Conservation (phyloP, 306 rosid genomes). For the Malus sieversii region DNA sequence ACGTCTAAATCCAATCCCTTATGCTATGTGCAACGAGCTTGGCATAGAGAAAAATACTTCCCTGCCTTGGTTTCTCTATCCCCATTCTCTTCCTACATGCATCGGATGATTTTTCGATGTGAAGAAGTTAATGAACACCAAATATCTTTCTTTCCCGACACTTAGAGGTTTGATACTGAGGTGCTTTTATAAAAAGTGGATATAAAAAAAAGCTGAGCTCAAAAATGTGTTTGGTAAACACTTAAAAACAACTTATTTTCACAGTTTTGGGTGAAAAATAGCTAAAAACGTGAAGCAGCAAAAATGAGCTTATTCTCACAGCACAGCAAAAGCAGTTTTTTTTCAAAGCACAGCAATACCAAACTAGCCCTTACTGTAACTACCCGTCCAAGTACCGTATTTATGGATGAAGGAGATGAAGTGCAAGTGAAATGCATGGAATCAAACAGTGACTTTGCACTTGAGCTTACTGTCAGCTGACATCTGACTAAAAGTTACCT, state of each 20-base stretch:
- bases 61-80: not conserved
- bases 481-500: not conserved
- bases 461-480: not conserved
- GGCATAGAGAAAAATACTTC: not conserved
- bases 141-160: not conserved
- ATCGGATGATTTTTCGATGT: too few species aligned
- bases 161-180: not conserved
- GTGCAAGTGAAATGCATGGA: not conserved
- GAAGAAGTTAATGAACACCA: not conserved
- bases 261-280: too few species aligned
- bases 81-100: not conserved
- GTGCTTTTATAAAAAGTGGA: too few species aligned
- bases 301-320: too few species aligned
- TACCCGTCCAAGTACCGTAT: not conserved
- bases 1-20: conserved; percentile 2
- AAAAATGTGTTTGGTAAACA: too few species aligned
- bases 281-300: too few species aligned
- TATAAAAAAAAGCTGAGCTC: too few species aligned
- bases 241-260: too few species aligned
- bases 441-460: not conserved
- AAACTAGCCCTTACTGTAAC: not conserved
- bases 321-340: too few species aligned
- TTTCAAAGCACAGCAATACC: too few species aligned
- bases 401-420: not conserved
- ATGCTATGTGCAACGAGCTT: not conserved